Evolutionary conservation across 139 green algal species (phyloP).

Genomic region (Limnomonas spitsbergensis): DNA sequence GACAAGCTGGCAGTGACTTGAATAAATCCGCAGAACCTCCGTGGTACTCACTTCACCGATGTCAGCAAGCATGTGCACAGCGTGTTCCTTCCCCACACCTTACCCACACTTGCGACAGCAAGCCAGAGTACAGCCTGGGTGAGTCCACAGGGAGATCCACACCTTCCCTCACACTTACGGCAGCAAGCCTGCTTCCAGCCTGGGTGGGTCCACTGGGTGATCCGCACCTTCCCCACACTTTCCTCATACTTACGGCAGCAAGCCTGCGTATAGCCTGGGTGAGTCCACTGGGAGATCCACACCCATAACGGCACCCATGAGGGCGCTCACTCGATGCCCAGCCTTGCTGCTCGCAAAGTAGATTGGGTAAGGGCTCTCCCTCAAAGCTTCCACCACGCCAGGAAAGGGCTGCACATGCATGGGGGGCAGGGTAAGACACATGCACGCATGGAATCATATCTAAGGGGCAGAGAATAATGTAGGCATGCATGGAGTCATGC

Average conservation of each 20-base stretch:
- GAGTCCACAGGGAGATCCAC: constrained; percentile 1
- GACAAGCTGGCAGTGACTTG: no score
- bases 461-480: no score
- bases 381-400: constrained; percentile 44
- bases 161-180: neutral
- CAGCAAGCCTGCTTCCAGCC: no score
- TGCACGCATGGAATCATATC: no score
- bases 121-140: neutral
- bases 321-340: constrained; percentile 9
- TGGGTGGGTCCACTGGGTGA: no score
- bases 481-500: no score
- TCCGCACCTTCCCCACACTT: no score
- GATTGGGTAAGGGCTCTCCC: constrained; percentile 28
- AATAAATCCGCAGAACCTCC: no score
- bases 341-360: constrained; percentile 45
- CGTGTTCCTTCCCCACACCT: no score
- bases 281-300: neutral
- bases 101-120: neutral
- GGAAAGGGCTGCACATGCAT: constrained; percentile 27
- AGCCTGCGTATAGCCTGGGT: neutral
- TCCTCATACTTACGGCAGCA: neutral
- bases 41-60: no score
- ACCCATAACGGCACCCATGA: constrained; percentile 2
- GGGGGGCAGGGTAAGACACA: neutral
- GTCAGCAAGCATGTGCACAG: no score